Conservation (phyloP, 257 asterid genomes). For the Solanum chaucha region DNA sequence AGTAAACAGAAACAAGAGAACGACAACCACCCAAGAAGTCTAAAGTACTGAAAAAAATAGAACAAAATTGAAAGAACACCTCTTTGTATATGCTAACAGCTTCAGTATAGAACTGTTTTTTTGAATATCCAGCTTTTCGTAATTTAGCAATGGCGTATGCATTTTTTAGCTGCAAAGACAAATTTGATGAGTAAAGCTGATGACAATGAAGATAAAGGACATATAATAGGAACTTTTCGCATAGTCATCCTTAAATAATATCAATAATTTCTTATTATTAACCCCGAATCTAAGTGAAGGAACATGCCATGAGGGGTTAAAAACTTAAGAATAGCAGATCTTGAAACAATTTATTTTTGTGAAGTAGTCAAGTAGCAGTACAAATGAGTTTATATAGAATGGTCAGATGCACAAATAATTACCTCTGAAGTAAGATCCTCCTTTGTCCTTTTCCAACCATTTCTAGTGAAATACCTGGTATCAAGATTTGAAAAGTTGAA, state of each 20-base stretch:
- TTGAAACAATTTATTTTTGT: not conserved
- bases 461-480: slow-evolving; percentile 76
- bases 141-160: slow-evolving; percentile 77
- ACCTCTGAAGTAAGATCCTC: slow-evolving; percentile 69
- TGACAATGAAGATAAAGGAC: not conserved
- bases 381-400: not conserved
- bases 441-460: slow-evolving; percentile 87
- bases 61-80: slow-evolving; percentile 32
- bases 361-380: not conserved
- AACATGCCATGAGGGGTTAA: not conserved
- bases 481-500: slow-evolving; percentile 1
- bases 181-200: slow-evolving; percentile 2
- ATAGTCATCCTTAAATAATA: not conserved
- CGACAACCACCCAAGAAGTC: slow-evolving; percentile 3
- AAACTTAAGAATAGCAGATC: not conserved
- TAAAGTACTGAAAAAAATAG: not conserved
- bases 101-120: slow-evolving; percentile 71
- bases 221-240: not conserved
- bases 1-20: not conserved
- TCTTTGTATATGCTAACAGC: slow-evolving; percentile 67
- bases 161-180: slow-evolving; percentile 61
- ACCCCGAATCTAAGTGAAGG: not conserved
- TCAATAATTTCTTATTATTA: not conserved
- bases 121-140: slow-evolving; percentile 72
- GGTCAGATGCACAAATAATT: slow-evolving; percentile 2